phyloP scores from a whole-genome alignment of 2,329 filamentous ascomycete species.

The Rachicladosporium sp. region DNA sequence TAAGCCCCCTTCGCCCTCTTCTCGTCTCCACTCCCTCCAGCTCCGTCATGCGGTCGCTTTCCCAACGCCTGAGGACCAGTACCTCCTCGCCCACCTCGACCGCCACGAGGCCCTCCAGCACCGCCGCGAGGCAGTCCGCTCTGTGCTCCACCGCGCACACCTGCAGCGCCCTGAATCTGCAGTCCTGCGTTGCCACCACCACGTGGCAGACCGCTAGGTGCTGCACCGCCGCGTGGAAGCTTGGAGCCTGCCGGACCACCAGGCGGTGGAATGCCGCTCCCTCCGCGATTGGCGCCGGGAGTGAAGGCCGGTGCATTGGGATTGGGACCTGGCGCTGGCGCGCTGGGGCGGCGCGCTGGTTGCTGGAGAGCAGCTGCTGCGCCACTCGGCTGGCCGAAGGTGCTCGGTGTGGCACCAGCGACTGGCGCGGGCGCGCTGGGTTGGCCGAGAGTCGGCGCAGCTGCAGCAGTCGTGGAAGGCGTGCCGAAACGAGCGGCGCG shows the following conservation, averaged over 20 bases:
- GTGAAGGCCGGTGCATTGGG: slow-evolving; percentile 10
- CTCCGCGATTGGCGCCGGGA: slow-evolving; percentile 6
- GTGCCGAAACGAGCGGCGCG: slow-evolving; percentile 17
- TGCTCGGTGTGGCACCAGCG: slow-evolving; percentile 1
- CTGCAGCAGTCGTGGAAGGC: background rate
- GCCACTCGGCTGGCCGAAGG: slow-evolving; percentile 13
- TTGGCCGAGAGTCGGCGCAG: slow-evolving; percentile 11
- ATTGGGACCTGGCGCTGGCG: slow-evolving; percentile 7
- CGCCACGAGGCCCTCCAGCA: slow-evolving; percentile 13
- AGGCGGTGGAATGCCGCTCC: slow-evolving; percentile 11
- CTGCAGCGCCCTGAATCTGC: slow-evolving; percentile 4
- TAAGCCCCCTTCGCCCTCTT: slow-evolving; percentile 4
- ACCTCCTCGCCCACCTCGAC: slow-evolving; percentile 1
- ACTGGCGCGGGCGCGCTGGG: slow-evolving; percentile 5
- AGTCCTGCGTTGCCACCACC: slow-evolving; percentile 8
- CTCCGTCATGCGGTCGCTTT: slow-evolving; percentile 4
- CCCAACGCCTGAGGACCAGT: background rate
- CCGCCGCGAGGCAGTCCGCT: slow-evolving; percentile 7
- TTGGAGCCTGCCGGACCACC: slow-evolving; percentile 10
- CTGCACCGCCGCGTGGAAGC: slow-evolving; percentile 13
- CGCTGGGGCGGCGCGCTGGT: slow-evolving; percentile 1
- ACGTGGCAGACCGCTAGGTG: slow-evolving; percentile 9
- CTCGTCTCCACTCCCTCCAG: slow-evolving; percentile 4
- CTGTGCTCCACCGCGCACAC: slow-evolving; percentile 1
- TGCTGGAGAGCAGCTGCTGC: slow-evolving; percentile 1